Base-by-base conservation (phyloP, 306 rosid genomes). In the Cucurbita argyrosperma region DNA sequence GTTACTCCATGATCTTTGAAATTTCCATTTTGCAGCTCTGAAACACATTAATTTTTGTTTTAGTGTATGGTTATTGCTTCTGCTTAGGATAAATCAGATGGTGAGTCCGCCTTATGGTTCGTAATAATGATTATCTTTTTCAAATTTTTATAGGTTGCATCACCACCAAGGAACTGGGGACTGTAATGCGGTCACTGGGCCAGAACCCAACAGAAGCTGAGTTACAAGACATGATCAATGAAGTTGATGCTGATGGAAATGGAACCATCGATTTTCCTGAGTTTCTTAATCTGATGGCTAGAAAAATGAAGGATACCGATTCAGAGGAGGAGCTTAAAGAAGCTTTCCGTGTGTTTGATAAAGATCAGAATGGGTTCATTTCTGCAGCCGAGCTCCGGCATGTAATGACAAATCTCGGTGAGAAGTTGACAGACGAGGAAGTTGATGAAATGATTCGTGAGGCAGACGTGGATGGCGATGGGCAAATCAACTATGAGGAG, bases 281-380 rank as follows among this genome's bases (percentile, higher is more conserved):
- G 69, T 74, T 74, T 59, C 77, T 58, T 19, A 57, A 74, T 74
- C 56, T 74, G 66, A 74, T 74, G 69, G 77, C 69, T 10, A 56
- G 56, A 52, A 74, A 74, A 57, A 58, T 74, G 77, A 74, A 74
- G 77, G 77, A 74, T 35, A 57, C 77, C 14, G 56, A 57, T 74
- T 74, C 77, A 59, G 77, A 58, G 77, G 77, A 74, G 67, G 77
- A 74, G 55, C 77, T 74, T 15, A 74, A 74, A 47, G 77, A 74
- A 74, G 77, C 77, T 12, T 74, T 74, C 43, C 77, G 77, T 8
- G 77, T 74, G 56, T 74, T 74, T 23, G 76, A 74, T 15, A 74
- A 74, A 51, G 76, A 74, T 26, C 76, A 74, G 76, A 74, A 57
- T 53, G 76, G 76, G 21, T 74, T 57, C 76, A 73, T 73, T 40